Conservation (phyloP, 1,284 basidiomycete species). For the Kwoniella shivajii region DNA sequence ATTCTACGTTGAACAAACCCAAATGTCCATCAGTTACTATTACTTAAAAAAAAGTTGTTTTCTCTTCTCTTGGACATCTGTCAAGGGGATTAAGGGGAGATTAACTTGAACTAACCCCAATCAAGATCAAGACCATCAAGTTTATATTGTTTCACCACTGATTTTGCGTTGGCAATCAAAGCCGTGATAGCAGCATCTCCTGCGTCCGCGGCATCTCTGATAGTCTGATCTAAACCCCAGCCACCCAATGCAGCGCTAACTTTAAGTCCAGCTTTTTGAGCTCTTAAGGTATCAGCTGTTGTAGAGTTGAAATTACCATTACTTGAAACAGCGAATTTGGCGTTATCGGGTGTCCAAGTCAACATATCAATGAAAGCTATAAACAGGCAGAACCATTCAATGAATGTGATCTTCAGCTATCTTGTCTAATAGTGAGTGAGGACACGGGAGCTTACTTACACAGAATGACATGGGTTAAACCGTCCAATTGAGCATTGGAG, state of each 20-base stretch:
- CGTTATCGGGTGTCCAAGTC: neutral
- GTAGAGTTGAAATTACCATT: slow-evolving; percentile 13
- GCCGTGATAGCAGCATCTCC: slow-evolving; percentile 9
- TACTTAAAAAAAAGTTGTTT: neutral
- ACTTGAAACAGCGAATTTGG: slow-evolving; percentile 6
- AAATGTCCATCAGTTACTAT: neutral
- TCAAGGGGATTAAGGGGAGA: no score
- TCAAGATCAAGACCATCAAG: slow-evolving; percentile 38
- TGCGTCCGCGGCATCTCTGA: slow-evolving; percentile 15
- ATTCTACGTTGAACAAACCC: no score
- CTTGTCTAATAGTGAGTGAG: neutral
- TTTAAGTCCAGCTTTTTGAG: slow-evolving; percentile 15
- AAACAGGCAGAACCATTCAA: neutral
- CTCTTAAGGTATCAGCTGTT: slow-evolving; percentile 3
- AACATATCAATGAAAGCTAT: slow-evolving; percentile 24
- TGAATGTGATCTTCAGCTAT: neutral
- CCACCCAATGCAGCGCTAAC: slow-evolving; percentile 33
- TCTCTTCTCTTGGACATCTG: no score
- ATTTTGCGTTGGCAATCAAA: slow-evolving; percentile 10
- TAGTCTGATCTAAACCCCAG: slow-evolving; percentile 24
- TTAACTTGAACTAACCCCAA: slow-evolving; percentile 29
- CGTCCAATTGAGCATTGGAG: slow-evolving; percentile 20
- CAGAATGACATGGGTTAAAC: slow-evolving; percentile 34
- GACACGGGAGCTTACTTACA: slow-evolving; percentile 14
- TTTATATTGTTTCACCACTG: slow-evolving; percentile 12